Evolutionary conservation across 371 early-diverging fungal species (phyloP).

Genomic region (Globomyces sp.): DNA sequence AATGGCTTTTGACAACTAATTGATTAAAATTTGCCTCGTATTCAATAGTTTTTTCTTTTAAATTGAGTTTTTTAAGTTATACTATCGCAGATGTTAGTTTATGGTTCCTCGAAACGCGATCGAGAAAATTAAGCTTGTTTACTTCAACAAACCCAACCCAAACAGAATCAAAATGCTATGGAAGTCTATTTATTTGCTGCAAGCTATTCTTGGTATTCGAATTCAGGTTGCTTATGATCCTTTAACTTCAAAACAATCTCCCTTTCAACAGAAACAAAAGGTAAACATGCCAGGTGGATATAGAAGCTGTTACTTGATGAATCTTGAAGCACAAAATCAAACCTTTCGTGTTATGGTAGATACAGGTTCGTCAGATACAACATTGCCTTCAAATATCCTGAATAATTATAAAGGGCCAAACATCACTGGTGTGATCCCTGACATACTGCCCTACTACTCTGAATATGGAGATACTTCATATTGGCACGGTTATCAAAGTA

Average conservation of each 20-base stretch:
- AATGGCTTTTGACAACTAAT: conserved; percentile 71
- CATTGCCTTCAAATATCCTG: neutral
- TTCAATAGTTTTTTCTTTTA: neutral
- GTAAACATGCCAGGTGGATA: conserved; percentile 1
- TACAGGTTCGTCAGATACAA: conserved; percentile 14
- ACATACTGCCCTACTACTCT: neutral
- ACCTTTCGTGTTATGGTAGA: neutral
- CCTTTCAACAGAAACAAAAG: too few relatives aligned
- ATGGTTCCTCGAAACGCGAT: too few relatives aligned
- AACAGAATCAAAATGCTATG: too few relatives aligned
- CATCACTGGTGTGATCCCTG: neutral
- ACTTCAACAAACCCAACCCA: too few relatives aligned
- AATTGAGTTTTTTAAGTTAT: neutral
- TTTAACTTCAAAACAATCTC: neutral
- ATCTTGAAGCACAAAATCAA: neutral
- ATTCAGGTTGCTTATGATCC: too few relatives aligned
- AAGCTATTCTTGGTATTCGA: too few relatives aligned
- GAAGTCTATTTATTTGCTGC: too few relatives aligned
- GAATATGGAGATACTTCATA: conserved; percentile 11
- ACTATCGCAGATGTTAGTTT: too few relatives aligned
- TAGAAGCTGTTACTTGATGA: conserved; percentile 3
- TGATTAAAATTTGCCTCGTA: too few relatives aligned
- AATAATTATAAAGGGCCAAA: conserved; percentile 9
- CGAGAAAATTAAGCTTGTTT: too few relatives aligned
- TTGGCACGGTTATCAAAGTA: conserved; percentile 10